Base-by-base conservation (phyloP, 2,329 filamentous ascomycete genomes). In the Colletotrichum limetticola region DNA sequence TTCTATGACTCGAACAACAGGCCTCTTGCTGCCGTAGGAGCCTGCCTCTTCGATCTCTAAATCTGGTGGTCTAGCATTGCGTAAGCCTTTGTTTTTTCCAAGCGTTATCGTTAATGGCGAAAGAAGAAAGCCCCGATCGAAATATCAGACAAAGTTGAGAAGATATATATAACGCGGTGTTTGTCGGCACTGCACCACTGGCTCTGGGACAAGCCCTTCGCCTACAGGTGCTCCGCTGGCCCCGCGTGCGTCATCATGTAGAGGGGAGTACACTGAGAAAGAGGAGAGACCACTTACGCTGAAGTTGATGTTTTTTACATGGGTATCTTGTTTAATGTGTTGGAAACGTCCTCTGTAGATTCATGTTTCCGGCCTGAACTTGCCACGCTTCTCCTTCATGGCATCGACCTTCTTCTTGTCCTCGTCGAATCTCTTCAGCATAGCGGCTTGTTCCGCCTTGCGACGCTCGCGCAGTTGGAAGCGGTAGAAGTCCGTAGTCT, bases 401-500 rank as follows among this genome's bases (percentile, higher is more conserved):
- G 91, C 90, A 78, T 90, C 86, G 59, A 97, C 90, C 82, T 90
- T 93, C 84, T 85, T 90, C 84, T 88, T 89, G 83, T 96, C 94
- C 80, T 93, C 90, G 80, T 95, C 92, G 82, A 97, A 97, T 76
- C 89, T 88, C 83, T 83, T 91, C 76, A 94, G 83, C 81, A 97
- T 79, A 72, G 91, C 88, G 59, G 89, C 87, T 81, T 94, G 93
- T 77, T 91, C 89, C 78, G 91, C 90, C 86, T 97, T 97, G 83
- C 92, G 90, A 85, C 91, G 91, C 85, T 97, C 93, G 59, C 94
- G 85, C 76, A 90, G 88, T 86, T 97, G 94, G 87, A 96, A 97
- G 72, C 94, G 87, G 82, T 97, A 97, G 80, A 97, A 97, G 81
- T 94, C 92, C 72, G 89, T 89, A 77, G 91, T 85, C 61, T 91